phyloP scores from a whole-genome alignment of 2,329 filamentous ascomycete species.

The Penicillium frequentans region DNA sequence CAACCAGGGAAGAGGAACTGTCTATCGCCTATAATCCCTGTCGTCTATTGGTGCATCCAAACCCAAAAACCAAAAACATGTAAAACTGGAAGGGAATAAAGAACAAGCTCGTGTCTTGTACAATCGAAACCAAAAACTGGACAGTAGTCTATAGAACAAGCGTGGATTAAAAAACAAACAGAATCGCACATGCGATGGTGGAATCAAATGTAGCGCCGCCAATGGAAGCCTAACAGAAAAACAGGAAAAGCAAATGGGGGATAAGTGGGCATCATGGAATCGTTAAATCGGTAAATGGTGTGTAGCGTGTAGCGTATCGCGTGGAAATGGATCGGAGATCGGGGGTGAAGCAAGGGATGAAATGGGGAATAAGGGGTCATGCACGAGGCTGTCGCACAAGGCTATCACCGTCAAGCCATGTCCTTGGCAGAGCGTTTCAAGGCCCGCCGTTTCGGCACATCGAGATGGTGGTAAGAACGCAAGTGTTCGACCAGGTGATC shows the following conservation, averaged over 20 bases:
- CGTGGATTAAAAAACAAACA: neutral
- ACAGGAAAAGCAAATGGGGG: neutral
- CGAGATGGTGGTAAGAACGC: constrained; percentile 55
- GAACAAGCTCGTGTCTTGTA: neutral
- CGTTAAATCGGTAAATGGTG: constrained; percentile 1
- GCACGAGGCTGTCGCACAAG: neutral
- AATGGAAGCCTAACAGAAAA: neutral
- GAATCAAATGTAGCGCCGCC: neutral
- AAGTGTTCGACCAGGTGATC: constrained; percentile 61
- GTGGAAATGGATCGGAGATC: neutral
- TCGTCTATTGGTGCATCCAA: neutral
- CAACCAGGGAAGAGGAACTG: neutral
- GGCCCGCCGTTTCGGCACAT: constrained; percentile 42
- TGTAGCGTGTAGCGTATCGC: neutral
- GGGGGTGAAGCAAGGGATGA: neutral
- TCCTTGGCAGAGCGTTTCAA: constrained; percentile 30
- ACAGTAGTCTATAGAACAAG: constrained; percentile 1
- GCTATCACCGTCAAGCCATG: constrained; percentile 1
- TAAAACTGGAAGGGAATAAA: neutral
- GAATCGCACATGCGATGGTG: neutral
- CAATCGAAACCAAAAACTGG: neutral
- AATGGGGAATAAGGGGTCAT: neutral
- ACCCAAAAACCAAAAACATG: neutral
- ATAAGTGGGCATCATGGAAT: constrained; percentile 1
- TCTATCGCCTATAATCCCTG: neutral